Evolutionary conservation across 805 yeast species (phyloP), one percentile per base, ranked within the genome.

Genomic region (Metschnikowia vanudenii): DNA sequence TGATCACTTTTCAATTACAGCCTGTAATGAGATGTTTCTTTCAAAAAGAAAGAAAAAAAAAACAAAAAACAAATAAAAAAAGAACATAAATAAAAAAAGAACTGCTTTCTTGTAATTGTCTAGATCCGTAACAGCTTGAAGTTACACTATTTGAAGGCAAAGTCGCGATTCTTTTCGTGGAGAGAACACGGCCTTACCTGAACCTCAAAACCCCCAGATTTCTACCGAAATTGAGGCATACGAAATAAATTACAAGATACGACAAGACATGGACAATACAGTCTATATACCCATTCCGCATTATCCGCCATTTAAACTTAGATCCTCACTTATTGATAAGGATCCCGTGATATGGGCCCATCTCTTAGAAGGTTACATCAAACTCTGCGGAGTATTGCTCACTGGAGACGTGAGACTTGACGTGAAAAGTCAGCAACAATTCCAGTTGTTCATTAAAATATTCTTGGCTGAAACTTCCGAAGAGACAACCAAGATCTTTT

Each of bases 291-390:
- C 88, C 2, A 76, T 85, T 8, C 85, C 86, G 16, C 76, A 78
- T 20, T 86, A 80, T 49, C 94, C 94, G 8, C 90, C 91, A 1
- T 85, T 85, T 65, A 78, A 78, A 50, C 73, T 86, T 22, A 70
- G 94, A 30, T 85, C 91, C 0, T 81, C 88, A n/a, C 68, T 86
- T 59, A 82, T 84, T 6, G 94, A 86, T 58, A 85, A 80, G 50
- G 95, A 86, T 59, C 95, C 95, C 0, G 90, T 86, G 18, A 86
- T 86, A 8, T 86, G 92, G 90, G 84, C 78, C 3, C 89, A 85
- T 60, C 64, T 84, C 17, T 63, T 86, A 14, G 88, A 84, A 53
- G 78, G 79, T 3, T 86, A 84, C 62, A 79, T 85, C 45, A 62
- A 59, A 14, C 67, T 80, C 17, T 75, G 81, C 54, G 69, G 76